Percentiles rank a stretch among this genome's conserved stretches.
Evolutionary conservation across 768 basidiomycete genomes (phyloP).

Genomic region (Lactarius tabidus): DNA sequence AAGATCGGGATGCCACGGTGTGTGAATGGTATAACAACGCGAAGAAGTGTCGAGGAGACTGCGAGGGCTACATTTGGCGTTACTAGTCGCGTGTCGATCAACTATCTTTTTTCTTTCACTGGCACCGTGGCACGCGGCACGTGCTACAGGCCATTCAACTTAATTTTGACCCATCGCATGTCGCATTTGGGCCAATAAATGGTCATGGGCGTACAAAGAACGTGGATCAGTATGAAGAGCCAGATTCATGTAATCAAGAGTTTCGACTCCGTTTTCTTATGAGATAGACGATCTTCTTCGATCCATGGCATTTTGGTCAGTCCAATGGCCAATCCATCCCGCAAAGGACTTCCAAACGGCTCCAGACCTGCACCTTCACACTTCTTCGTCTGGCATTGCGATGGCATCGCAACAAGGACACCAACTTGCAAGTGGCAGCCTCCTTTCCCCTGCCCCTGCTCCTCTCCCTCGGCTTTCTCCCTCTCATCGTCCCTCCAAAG

Average conservation of each 20-base stretch:
- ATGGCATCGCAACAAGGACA: conserved; percentile 25
- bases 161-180: too few species aligned
- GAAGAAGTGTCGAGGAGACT: neutral
- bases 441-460: neutral
- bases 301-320: conserved; percentile 14
- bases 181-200: too few species aligned
- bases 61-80: neutral
- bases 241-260: neutral
- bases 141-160: too few species aligned
- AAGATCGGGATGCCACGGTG: conserved; percentile 28
- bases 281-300: neutral
- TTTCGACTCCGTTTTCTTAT: neutral
- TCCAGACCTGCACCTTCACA: neutral
- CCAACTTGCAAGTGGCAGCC: conserved; percentile 13
- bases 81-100: too few species aligned
- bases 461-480: neutral
- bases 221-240: too few species aligned
- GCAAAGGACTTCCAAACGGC: neutral
- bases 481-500: neutral
- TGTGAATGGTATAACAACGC: neutral
- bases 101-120: too few species aligned
- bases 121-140: too few species aligned
- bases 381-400: neutral
- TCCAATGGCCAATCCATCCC: conserved; percentile 12
- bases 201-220: too few species aligned